These are phyloP conservation scores for Dipodascus geniculatus DNA, from an alignment of 805 yeast species.

Conservation along the genomic window DNA sequence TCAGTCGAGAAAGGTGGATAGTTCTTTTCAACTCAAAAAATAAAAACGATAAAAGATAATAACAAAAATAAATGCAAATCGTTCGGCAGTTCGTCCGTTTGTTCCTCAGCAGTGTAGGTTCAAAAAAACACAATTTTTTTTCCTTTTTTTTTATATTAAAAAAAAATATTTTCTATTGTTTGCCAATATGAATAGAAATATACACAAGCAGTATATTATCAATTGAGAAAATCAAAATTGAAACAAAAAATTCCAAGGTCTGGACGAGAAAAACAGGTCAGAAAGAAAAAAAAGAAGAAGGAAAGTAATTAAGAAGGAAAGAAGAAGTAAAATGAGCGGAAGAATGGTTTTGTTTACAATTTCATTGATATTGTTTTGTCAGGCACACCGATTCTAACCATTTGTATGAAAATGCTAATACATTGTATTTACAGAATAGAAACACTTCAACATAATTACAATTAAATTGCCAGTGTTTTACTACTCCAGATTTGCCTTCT, in stretches of 20 bases:
- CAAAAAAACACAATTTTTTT: neutral
- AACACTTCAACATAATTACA: no score
- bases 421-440: no score
- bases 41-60: neutral
- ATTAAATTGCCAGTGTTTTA: no score
- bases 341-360: no score
- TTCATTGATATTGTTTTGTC: no score
- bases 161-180: no score
- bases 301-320: no score
- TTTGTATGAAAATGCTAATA: no score
- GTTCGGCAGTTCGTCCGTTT: neutral
- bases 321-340: no score
- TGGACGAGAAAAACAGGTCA: neutral
- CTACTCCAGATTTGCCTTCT: no score
- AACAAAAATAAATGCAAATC: neutral
- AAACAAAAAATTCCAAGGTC: neutral
- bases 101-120: neutral
- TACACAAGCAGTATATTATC: neutral
- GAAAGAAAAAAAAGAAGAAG: neutral
- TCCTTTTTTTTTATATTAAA: neutral
- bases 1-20: neutral
- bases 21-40: neutral
- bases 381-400: no score
- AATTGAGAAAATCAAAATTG: neutral
- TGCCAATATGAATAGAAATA: neutral